Base-by-base conservation (phyloP, 352 stramenopile species). In the Globisporangium radiosum region DNA sequence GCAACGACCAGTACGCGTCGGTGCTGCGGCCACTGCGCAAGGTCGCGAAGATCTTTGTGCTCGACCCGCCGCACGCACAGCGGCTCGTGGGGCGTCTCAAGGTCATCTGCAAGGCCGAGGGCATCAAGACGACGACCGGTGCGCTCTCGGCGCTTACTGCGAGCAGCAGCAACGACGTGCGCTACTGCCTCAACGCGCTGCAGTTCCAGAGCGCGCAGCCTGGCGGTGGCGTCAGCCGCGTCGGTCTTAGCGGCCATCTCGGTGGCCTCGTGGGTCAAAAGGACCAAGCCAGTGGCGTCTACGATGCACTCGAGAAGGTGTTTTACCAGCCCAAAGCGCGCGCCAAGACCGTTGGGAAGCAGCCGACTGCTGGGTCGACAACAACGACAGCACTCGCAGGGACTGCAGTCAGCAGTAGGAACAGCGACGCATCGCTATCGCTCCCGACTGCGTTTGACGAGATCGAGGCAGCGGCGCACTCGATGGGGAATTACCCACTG, bases 1-100 rank as follows among this genome's bases (percentile, higher is more conserved):
- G 97, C 75, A 99, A 99, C 71, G 93, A 99, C 68, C 88, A 98
- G 65, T 99, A 98, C 71, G 94, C 94, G 11, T 95, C 96, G 1
- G 88, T 96, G 38, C 70, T 99, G 43, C 82, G 96, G 9, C 88
- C 94, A n/a, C 78, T 99, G 48, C 88, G 97, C 37, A 92, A 97
- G 33, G 81, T 97, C 14, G 87, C 92, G 25, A 94, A 92, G 60
- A 91, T 98, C 43, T 99, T 98, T 49, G 84, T 96, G 60, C 86
- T 99, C 13, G 70, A 84, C 52, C 77, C 82, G 25, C 81, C 94
- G 7, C 88, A 94, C 47, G 75, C 81, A 13, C 75, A 92, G 56
- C 81, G 95, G 7, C 78, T 99, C 19, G 74, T 98, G 13, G 81
- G 80, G 33, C 88, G 96, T 19, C 78, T 99, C 45, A 93, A 93